Base-by-base conservation (phyloP, 2,329 filamentous ascomycete genomes). In the Aspergillus sp. region DNA sequence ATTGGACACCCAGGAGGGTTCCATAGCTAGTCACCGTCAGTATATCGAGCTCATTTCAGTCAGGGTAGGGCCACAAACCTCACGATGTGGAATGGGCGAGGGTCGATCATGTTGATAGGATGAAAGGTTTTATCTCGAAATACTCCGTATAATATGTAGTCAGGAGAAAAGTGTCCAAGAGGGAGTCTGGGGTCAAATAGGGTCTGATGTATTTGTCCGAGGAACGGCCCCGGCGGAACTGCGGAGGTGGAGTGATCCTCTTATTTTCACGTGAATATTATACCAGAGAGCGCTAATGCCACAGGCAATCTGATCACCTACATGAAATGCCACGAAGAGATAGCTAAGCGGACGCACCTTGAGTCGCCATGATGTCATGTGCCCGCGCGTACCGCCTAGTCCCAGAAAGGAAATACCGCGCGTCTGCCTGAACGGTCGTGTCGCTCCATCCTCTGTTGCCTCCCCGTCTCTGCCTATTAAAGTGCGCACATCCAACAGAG, bases 1-100 rank as follows among this genome's bases (percentile, higher is more conserved):
- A 81, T 36, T 91, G 88, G 23, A 88, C 87, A 58, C 94, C 94
- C 13, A 97, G 79, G 46, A 97, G 82, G 17, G 90, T 91, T 60
- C 91, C 91, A 75, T 95, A 96, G 68, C 90, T 94, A 61, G 13
- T n/a, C 14, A 17, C 13, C 16, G 34, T 38, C 34, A 38, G 7
- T 16, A 7, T n/a, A 11, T 5, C 34, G 34, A 17, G 16, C 7
- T 38, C 34, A 38, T 16, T 17, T 38, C 13, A 9, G 40, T 42
- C 20, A 20, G 19, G 17, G 23, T 34, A 40, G 9, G 21, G 14
- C n/a, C 13, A 19, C 61, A n/a, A 48, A 66, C 68, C 66, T 69
- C 4, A 70, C 40, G 21, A 70, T 50, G 29, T 70, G 68, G 40
- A 64, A 70, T n/a, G 68, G 68, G 36, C 68, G 68, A 52, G 67